Base-by-base conservation (phyloP, 2,329 filamentous ascomycete species). In the Claviceps sp. region DNA sequence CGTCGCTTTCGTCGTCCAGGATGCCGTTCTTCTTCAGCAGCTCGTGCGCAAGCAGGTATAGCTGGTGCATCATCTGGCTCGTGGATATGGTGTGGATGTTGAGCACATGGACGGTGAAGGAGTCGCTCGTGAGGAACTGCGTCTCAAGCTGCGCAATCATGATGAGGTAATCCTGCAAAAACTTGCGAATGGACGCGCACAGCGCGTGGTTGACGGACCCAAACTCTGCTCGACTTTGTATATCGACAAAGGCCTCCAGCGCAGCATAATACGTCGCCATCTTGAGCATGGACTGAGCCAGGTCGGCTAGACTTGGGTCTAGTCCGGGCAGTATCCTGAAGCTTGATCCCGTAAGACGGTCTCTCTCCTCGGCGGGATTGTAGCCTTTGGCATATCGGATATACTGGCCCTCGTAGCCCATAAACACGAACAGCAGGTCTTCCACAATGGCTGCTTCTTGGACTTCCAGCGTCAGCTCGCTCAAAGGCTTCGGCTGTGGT, bases 351-450 rank as follows among this genome's bases (percentile, higher is more conserved):
- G 84, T 78, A 48, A 98, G 73, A 14, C 90, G 82, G 62, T 94
- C 89, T 61, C 91, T 88, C 70, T 98, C 93, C 50, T 88, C 82
- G 3, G 77, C 72, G 0, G 90, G 89, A 59, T 95, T 84, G 65
- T 95, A 97, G 8, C 80, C 78, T 58, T 88, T 85, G 54, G 78
- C 79, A 64, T 89, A 97, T 52, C 88, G 86, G 56, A 98, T 87
- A 64, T 97, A 97, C 66, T 95, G 89, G n/a, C 93, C 93, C 68
- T 98, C 93, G 57, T 89, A 95, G 24, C 93, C 93, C 90, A 98
- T 96, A 61, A 97, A 94, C 5, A 95, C 89, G 64, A 91, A 96
- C 39, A 97, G 70, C 16, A 98, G 70, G 61, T 98, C 93, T 59
- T 96, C 90, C 44, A 97, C 74, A 47, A 98, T 85, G 8, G 82